Evolutionary conservation across 108 stramenopile genomes (phyloP).

Genomic region (Cyclotella sp.): DNA sequence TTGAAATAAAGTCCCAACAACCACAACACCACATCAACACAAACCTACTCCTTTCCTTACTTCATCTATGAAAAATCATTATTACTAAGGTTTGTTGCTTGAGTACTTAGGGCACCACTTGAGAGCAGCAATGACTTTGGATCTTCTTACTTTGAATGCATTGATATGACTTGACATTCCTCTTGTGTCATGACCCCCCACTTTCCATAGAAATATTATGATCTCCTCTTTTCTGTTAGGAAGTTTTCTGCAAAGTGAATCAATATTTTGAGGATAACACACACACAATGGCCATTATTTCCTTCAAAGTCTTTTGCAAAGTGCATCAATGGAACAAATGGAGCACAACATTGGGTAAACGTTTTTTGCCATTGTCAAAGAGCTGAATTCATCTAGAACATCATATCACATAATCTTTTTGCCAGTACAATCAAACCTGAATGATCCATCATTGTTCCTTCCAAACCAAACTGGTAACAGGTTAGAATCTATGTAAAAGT

Average conservation of each 20-base stretch:
- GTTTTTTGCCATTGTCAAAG: slow-evolving; percentile 24
- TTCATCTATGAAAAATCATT: too few species aligned
- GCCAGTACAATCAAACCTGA: too few species aligned
- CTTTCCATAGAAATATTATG: slow-evolving; percentile 8
- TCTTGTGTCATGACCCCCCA: neutral
- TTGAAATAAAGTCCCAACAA: too few species aligned
- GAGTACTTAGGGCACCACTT: too few species aligned
- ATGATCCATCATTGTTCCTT: neutral
- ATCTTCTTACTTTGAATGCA: slow-evolving; percentile 4
- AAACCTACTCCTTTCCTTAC: too few species aligned
- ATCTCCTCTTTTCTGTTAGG: neutral
- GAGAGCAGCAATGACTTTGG: neutral
- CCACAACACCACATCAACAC: too few species aligned
- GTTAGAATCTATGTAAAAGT: neutral
- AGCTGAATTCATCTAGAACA: slow-evolving; percentile 1
- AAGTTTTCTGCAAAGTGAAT: neutral
- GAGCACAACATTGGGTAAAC: slow-evolving; percentile 10
- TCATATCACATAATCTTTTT: slow-evolving; percentile 1
- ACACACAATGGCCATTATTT: slow-evolving; percentile 17
- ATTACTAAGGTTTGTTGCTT: too few species aligned
- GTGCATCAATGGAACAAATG: slow-evolving; percentile 12
- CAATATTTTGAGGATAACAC: slow-evolving; percentile 19
- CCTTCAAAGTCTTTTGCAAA: slow-evolving; percentile 1
- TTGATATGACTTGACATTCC: neutral
- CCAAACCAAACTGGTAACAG: slow-evolving; percentile 10